These are phyloP conservation scores for Diaporthe destruens DNA, from an alignment of 2,329 filamentous ascomycete genomes.

Conservation along the genomic window DNA sequence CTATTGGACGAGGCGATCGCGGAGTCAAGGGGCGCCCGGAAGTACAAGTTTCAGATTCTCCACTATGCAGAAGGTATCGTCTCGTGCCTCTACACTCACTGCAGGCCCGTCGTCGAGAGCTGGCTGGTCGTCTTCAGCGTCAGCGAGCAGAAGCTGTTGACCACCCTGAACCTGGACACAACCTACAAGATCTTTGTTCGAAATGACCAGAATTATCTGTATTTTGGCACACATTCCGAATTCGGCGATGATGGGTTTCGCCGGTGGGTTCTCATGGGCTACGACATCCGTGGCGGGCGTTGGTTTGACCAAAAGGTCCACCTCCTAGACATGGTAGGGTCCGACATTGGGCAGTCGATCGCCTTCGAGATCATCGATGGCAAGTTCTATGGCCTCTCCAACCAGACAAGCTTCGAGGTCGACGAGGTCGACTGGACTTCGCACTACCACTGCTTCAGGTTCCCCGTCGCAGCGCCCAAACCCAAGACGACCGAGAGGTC, in stretches of 20 bases:
- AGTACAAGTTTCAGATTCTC: constrained; percentile 66
- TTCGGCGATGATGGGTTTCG: constrained; percentile 65
- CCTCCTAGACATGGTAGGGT: constrained; percentile 70
- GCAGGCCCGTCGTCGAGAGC: constrained; percentile 52
- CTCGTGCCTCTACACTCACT: constrained; percentile 67
- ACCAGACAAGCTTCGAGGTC: constrained; percentile 70
- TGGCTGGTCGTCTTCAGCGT: constrained; percentile 68
- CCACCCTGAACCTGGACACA: constrained; percentile 56
- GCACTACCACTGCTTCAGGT: constrained; percentile 76
- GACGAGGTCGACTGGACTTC: constrained; percentile 76
- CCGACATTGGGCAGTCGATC: constrained; percentile 75
- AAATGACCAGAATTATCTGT: constrained; percentile 71
- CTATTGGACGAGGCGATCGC: constrained; percentile 54
- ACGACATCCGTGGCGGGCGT: constrained; percentile 57
- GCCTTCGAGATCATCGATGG: constrained; percentile 78
- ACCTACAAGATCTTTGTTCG: constrained; percentile 74
- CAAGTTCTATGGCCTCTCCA: constrained; percentile 78
- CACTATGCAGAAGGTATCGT: constrained; percentile 69
- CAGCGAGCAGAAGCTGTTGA: constrained; percentile 54
- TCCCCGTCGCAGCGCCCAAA: constrained; percentile 65
- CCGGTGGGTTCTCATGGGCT: constrained; percentile 73
- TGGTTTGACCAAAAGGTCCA: constrained; percentile 61
- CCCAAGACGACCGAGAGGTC: constrained; percentile 55
- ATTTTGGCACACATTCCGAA: constrained; percentile 74
- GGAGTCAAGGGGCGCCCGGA: constrained; percentile 50